These are phyloP conservation scores for Euphrasia confusa DNA, from an alignment of 257 asterid species.

Conservation along the genomic window DNA sequence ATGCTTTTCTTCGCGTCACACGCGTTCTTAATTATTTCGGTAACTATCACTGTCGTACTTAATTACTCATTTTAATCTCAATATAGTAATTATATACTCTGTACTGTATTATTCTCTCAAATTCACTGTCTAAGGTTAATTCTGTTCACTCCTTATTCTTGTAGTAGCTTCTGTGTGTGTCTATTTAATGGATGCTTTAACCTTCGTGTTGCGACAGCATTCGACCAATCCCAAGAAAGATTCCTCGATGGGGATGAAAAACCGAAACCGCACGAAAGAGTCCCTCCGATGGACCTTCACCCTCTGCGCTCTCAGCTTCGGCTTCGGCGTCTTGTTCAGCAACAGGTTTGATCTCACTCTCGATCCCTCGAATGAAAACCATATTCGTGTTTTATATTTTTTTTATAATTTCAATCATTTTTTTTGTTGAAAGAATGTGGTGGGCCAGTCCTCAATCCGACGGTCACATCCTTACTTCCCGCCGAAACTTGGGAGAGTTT, in stretches of 20 bases:
- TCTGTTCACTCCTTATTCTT: too few relatives aligned
- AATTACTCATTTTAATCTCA: too few relatives aligned
- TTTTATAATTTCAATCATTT: not conserved
- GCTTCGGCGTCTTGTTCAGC: constrained; percentile 52
- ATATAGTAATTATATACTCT: too few relatives aligned
- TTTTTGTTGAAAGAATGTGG: constrained; percentile 33
- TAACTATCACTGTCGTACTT: too few relatives aligned
- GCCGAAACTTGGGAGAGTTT: constrained; percentile 31
- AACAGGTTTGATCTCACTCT: constrained; percentile 34
- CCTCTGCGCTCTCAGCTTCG: constrained; percentile 53
- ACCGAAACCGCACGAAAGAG: constrained; percentile 34
- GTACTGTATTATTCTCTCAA: too few relatives aligned
- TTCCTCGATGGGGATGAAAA: constrained; percentile 24
- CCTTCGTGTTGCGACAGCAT: not conserved
- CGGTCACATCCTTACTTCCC: constrained; percentile 27
- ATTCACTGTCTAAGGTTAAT: too few relatives aligned
- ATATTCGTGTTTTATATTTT: not conserved
- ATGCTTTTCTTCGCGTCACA: too few relatives aligned
- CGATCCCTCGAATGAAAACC: not conserved
- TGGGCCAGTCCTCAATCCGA: constrained; percentile 37
- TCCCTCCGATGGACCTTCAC: constrained; percentile 45
- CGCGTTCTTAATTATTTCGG: too few relatives aligned
- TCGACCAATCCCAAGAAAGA: not conserved
- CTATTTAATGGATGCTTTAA: not conserved
- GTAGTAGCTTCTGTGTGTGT: too few relatives aligned